phyloP scores from a whole-genome alignment of 495 filamentous ascomycete species.

The Bacidia rubella region DNA sequence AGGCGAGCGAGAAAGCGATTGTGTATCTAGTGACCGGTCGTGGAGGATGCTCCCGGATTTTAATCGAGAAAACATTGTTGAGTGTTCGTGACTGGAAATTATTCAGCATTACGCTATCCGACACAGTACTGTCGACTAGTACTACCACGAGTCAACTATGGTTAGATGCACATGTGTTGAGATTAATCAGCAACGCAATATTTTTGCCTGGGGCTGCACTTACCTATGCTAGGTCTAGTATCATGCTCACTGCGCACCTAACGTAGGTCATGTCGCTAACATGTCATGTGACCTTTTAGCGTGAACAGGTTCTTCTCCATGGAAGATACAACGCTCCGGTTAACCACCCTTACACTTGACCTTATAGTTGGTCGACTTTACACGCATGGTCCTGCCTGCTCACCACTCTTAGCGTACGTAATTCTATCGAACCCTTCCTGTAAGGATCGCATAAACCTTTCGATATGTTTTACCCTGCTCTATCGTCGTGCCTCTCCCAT shows the following conservation, averaged over 20 bases:
- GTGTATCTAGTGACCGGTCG: conserved; percentile 3
- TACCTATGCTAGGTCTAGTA: conserved; percentile 3
- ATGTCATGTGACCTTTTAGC: conserved; percentile 5
- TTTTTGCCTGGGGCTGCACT: background rate
- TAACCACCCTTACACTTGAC: too few species aligned
- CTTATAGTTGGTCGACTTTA: too few species aligned
- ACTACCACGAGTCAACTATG: background rate
- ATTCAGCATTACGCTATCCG: background rate
- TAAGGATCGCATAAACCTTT: too few species aligned
- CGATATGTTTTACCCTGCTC: too few species aligned
- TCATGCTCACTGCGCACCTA: background rate
- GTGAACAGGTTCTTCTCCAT: too few species aligned
- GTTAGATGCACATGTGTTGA: background rate
- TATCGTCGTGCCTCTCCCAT: too few species aligned
- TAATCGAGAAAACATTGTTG: background rate
- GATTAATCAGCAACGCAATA: conserved; percentile 4
- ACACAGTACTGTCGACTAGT: background rate
- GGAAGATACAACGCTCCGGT: too few species aligned
- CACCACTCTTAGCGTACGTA: too few species aligned
- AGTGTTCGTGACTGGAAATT: conserved; percentile 1
- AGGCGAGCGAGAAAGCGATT: background rate
- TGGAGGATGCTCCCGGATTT: background rate
- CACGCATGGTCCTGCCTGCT: too few species aligned
- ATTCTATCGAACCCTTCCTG: too few species aligned
- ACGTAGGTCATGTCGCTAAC: background rate